Conservation (phyloP, 176 grass and related monocot species). For the Carex myosuroides region DNA sequence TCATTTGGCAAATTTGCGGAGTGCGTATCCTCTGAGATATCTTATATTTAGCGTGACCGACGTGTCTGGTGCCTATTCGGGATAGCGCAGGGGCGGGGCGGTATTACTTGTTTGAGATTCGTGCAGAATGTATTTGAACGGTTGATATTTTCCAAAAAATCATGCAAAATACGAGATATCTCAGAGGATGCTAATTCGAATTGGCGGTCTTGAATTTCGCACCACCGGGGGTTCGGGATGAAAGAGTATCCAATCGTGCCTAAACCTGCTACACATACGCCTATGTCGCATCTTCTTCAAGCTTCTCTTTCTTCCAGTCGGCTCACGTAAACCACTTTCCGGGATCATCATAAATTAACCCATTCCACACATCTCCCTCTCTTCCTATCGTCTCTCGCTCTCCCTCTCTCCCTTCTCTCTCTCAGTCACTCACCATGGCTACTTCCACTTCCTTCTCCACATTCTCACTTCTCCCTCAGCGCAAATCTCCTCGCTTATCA, state of each 20-base stretch:
- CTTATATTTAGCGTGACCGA: too few relatives aligned
- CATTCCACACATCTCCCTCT: slow-evolving; percentile 25
- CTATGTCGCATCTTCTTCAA: not conserved
- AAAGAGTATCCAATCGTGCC: not conserved
- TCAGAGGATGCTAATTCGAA: too few relatives aligned
- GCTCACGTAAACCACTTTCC: slow-evolving; percentile 6
- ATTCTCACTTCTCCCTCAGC: slow-evolving; percentile 4
- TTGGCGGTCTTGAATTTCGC: not conserved
- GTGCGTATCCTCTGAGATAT: too few relatives aligned
- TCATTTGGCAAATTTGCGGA: not conserved
- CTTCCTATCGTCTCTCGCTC: not conserved
- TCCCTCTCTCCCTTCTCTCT: not conserved
- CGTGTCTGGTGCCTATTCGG: too few relatives aligned
- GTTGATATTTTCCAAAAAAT: too few relatives aligned
- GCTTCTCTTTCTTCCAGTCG: slow-evolving; percentile 16
- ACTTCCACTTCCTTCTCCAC: slow-evolving; percentile 17
- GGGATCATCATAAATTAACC: slow-evolving; percentile 17
- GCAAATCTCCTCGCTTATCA: not conserved
- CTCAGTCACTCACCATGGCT: slow-evolving; percentile 18
- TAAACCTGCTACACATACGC: slow-evolving; percentile 13
- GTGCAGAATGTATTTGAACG: too few relatives aligned
- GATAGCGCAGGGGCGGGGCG: too few relatives aligned
- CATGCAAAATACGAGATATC: too few relatives aligned
- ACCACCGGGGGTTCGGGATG: not conserved
- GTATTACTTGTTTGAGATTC: too few relatives aligned